Evolutionary conservation across 768 basidiomycete genomes (phyloP).

Genomic region (Termitomyces sp.): DNA sequence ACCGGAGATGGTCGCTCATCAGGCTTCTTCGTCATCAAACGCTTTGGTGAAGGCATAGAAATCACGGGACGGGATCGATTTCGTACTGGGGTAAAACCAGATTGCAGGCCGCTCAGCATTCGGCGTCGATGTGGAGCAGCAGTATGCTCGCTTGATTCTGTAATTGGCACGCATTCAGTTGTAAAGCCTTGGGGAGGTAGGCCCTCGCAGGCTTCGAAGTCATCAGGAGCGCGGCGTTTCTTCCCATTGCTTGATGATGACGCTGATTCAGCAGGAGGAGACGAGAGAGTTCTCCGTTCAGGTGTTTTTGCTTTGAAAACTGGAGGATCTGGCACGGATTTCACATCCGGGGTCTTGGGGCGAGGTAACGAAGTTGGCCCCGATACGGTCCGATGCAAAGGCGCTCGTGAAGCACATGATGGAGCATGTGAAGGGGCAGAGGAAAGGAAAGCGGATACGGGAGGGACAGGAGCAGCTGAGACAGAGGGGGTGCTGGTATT

Average conservation of each 20-base stretch:
- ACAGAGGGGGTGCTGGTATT: slow-evolving; percentile 12
- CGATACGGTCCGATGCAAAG: slow-evolving; percentile 33
- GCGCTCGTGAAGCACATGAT: slow-evolving; percentile 15
- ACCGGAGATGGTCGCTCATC: slow-evolving; percentile 29
- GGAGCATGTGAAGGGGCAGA: slow-evolving; percentile 8
- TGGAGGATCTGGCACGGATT: slow-evolving; percentile 22
- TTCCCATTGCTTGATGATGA: slow-evolving; percentile 45
- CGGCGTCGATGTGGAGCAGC: slow-evolving; percentile 60
- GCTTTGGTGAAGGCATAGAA: slow-evolving; percentile 45
- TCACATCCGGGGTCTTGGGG: slow-evolving; percentile 51
- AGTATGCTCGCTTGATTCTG: slow-evolving; percentile 24
- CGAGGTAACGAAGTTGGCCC: slow-evolving; percentile 35
- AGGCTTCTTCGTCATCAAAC: slow-evolving; percentile 19
- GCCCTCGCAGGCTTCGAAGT: slow-evolving; percentile 53
- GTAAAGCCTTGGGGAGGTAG: slow-evolving; percentile 65
- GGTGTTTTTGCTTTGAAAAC: slow-evolving; percentile 53
- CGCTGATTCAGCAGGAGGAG: slow-evolving; percentile 17
- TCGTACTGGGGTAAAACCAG: slow-evolving; percentile 71
- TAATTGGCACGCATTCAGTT: slow-evolving; percentile 42
- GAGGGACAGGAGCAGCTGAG: slow-evolving; percentile 9
- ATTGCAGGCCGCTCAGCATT: slow-evolving; percentile 48
- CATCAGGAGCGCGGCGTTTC: slow-evolving; percentile 74
- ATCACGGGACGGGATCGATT: slow-evolving; percentile 37
- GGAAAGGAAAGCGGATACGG: background rate
- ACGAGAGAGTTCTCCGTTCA: slow-evolving; percentile 26